Percentiles rank a stretch among this genome's conserved stretches.
Conservation (phyloP, 169 alveolate species). For the Theileria sp. region DNA sequence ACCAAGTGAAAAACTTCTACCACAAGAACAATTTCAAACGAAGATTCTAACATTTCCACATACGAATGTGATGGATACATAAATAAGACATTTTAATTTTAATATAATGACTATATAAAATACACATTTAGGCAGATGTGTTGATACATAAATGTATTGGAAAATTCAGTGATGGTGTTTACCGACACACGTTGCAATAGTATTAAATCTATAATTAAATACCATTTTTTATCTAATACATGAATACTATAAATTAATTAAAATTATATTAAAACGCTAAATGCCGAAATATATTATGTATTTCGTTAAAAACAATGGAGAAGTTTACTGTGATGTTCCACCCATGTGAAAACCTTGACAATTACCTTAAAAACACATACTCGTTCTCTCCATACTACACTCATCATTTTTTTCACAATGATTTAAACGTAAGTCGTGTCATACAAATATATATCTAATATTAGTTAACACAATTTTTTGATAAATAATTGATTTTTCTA, state of each 20-base stretch:
- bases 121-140: neutral
- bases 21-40: constrained; percentile 38
- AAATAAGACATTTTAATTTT: constrained; percentile 7
- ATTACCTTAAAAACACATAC: constrained; percentile 54
- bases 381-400: constrained; percentile 64
- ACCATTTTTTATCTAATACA: too few relatives aligned
- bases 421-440: constrained; percentile 50
- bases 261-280: neutral
- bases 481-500: neutral
- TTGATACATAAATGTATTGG: neutral
- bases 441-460: neutral
- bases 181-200: neutral
- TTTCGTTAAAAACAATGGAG: neutral
- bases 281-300: neutral
- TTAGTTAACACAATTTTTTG: too few relatives aligned
- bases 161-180: neutral
- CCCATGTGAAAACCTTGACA: constrained; percentile 60
- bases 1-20: constrained; percentile 63
- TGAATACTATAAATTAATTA: neutral
- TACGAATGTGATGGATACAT: neutral
- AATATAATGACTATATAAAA: neutral
- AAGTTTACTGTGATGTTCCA: constrained; percentile 50
- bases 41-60: neutral
- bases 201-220: neutral
- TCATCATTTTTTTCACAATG: constrained; percentile 64